These are phyloP conservation scores for Phytopythium chamaehyphon DNA, from an alignment of 352 stramenopile genomes.

Conservation along the genomic window DNA sequence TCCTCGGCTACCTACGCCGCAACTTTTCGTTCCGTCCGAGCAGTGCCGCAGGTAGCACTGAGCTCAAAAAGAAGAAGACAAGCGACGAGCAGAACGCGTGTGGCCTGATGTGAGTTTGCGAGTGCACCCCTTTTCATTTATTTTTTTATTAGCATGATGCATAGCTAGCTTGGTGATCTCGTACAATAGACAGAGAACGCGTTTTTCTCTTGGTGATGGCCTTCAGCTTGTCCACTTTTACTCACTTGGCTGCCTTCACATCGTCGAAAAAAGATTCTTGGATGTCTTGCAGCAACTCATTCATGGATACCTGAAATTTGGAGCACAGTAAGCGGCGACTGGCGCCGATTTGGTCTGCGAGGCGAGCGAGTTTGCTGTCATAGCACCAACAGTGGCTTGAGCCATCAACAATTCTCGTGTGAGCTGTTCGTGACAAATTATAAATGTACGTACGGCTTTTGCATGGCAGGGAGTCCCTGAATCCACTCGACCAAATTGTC, in stretches of 20 bases:
- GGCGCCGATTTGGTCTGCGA: conserved; percentile 70
- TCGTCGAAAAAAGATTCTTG: conserved; percentile 59
- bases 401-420: background rate
- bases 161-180: too few species aligned
- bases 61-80: conserved; percentile 26
- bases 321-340: conserved; percentile 46
- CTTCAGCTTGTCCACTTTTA: background rate
- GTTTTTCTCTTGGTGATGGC: background rate
- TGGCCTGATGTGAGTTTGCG: conserved; percentile 45
- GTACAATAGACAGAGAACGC: background rate
- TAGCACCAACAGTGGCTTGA: background rate
- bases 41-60: conserved; percentile 19
- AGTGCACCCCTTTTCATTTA: conserved; percentile 10
- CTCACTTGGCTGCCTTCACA: conserved; percentile 43
- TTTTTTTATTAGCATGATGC: conserved; percentile 8
- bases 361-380: conserved; percentile 70
- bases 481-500: conserved; percentile 75
- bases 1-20: conserved; percentile 73
- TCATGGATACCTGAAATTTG: conserved; percentile 76
- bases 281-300: conserved; percentile 67
- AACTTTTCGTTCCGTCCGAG: conserved; percentile 79
- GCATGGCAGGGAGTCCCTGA: conserved; percentile 71
- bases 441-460: conserved; percentile 59
- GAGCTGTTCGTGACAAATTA: too few species aligned
- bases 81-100: conserved; percentile 56